phyloP scores from a whole-genome alignment of 768 basidiomycete species.

The Fibroporia radiculosa region DNA sequence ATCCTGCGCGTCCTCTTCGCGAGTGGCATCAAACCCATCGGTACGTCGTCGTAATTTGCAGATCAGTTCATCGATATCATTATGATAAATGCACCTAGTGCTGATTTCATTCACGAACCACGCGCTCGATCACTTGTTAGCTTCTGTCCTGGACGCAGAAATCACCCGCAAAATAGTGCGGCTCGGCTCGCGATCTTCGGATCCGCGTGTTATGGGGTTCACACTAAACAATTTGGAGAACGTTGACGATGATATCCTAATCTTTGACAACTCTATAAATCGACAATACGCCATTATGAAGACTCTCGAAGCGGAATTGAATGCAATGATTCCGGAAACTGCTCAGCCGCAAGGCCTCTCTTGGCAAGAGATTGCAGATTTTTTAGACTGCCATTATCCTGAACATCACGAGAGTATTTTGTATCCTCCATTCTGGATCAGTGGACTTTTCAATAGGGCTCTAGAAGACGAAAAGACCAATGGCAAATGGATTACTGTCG shows the following conservation, averaged over 20 bases:
- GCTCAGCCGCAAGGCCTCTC: neutral
- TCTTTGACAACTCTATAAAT: slow-evolving; percentile 29
- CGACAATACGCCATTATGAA: slow-evolving; percentile 32
- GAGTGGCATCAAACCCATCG: slow-evolving; percentile 29
- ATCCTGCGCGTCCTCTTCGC: slow-evolving; percentile 54
- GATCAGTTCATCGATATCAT: too few relatives aligned
- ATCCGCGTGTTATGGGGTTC: slow-evolving; percentile 50
- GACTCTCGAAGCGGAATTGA: slow-evolving; percentile 37
- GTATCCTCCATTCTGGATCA: neutral
- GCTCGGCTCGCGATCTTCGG: slow-evolving; percentile 54
- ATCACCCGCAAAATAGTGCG: slow-evolving; percentile 63
- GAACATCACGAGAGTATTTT: neutral
- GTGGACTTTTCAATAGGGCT: neutral
- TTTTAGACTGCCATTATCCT: neutral
- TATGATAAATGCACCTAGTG: slow-evolving; percentile 11
- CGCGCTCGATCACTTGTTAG: slow-evolving; percentile 67
- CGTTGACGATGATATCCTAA: slow-evolving; percentile 30
- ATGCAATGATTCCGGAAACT: slow-evolving; percentile 31
- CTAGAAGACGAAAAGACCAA: neutral
- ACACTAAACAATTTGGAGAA: slow-evolving; percentile 57
- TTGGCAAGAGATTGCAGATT: neutral
- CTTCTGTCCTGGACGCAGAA: slow-evolving; percentile 50
- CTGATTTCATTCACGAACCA: slow-evolving; percentile 72
- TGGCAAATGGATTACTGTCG: neutral
- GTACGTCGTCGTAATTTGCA: neutral